phyloP scores from a whole-genome alignment of 176 grass and related monocot species.

The Poa pratensis region DNA sequence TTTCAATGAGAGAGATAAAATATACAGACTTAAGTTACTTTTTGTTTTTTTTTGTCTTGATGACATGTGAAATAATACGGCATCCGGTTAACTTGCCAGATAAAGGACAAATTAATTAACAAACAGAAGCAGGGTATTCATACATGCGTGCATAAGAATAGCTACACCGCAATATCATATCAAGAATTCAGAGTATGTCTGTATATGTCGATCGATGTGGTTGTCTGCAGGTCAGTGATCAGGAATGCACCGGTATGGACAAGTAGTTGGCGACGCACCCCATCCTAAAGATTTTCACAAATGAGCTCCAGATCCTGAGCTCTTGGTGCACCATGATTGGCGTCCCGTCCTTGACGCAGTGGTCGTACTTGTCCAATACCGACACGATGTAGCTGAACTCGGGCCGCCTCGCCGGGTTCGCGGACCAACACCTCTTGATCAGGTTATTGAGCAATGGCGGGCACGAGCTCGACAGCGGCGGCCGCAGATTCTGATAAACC shows the following conservation, averaged over 20 bases:
- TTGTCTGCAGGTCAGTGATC: neutral
- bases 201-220: neutral
- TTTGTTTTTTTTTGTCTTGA: slow-evolving; percentile 6
- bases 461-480: slow-evolving; percentile 75
- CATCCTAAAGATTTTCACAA: slow-evolving; percentile 69
- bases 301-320: slow-evolving; percentile 64
- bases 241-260: slow-evolving; percentile 65
- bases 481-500: slow-evolving; percentile 68
- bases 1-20: slow-evolving; percentile 23
- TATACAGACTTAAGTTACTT: slow-evolving; percentile 28
- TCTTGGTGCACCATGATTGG: slow-evolving; percentile 78
- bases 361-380: slow-evolving; percentile 92
- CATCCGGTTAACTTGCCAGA: slow-evolving; percentile 1
- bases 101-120: slow-evolving; percentile 27
- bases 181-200: neutral
- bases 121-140: slow-evolving; percentile 6
- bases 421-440: slow-evolving; percentile 89
- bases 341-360: slow-evolving; percentile 80
- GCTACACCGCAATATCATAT: slow-evolving; percentile 32
- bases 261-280: slow-evolving; percentile 72
- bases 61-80: slow-evolving; percentile 3
- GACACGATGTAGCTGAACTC: slow-evolving; percentile 97
- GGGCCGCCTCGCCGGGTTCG: slow-evolving; percentile 77
- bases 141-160: neutral
- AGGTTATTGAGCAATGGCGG: slow-evolving; percentile 84